Evolutionary conservation across 805 yeast genomes (phyloP).

Genomic region (Kodamaea neixiangensis): DNA sequence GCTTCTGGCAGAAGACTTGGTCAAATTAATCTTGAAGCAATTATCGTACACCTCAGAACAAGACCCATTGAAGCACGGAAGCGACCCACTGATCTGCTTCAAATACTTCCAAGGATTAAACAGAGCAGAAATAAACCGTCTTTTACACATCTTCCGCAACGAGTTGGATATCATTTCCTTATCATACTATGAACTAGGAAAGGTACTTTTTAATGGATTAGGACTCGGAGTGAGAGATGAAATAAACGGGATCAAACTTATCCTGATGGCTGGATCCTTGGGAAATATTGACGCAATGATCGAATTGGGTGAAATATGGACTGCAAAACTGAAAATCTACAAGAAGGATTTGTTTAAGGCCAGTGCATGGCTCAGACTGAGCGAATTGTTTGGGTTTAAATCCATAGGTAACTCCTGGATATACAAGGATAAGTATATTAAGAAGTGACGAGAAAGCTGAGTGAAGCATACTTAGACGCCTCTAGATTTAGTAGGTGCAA

Average conservation of each 20-base stretch:
- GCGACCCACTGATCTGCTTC: constrained; percentile 19
- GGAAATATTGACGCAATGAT: constrained; percentile 72
- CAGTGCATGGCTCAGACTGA: constrained; percentile 69
- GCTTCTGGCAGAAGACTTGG: constrained; percentile 30
- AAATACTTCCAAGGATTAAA: constrained; percentile 26
- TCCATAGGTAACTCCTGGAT: constrained; percentile 75
- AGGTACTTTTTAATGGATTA: constrained; percentile 55
- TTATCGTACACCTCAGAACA: constrained; percentile 23
- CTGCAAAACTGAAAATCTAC: constrained; percentile 51
- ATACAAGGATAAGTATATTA: constrained; percentile 64
- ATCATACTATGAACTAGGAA: constrained; percentile 64
- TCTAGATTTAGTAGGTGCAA: background rate
- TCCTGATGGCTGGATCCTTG: constrained; percentile 64
- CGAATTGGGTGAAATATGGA: constrained; percentile 71
- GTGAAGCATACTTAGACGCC: background rate
- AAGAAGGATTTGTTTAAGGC: constrained; percentile 63
- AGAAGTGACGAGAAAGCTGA: background rate
- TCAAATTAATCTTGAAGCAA: constrained; percentile 26
- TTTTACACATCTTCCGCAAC: constrained; percentile 32
- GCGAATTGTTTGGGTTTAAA: constrained; percentile 61
- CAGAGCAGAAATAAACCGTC: constrained; percentile 26
- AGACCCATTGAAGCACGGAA: constrained; percentile 26
- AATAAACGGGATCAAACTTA: constrained; percentile 53
- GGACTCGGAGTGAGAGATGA: constrained; percentile 56
- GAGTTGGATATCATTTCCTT: constrained; percentile 48